These are phyloP conservation scores for Zygoascus sp. DNA, from an alignment of 1,139 yeast genomes.

Conservation along the genomic window DNA sequence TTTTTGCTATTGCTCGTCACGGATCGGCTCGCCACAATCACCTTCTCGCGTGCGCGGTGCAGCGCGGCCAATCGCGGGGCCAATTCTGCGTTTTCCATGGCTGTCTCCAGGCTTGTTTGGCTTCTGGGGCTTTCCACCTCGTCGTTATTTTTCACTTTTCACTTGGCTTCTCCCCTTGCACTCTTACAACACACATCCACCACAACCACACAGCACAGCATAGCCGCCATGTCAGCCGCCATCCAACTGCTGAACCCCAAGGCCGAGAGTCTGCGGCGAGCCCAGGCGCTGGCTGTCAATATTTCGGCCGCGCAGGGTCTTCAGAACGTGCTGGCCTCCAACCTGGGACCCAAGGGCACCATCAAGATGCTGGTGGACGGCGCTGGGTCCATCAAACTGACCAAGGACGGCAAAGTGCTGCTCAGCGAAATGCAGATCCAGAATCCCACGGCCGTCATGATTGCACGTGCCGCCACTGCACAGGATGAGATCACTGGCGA, in stretches of 20 bases:
- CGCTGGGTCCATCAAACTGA: conserved; percentile 88
- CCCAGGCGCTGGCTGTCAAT: conserved; percentile 93
- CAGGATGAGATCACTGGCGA: conserved; percentile 99
- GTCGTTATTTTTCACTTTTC: background rate
- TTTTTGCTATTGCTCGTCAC: conserved; percentile 41
- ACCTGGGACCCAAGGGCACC: conserved; percentile 96
- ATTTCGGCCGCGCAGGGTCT: conserved; percentile 95
- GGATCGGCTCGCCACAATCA: conserved; percentile 40
- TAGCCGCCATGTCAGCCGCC: conserved; percentile 31
- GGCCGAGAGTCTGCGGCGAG: conserved; percentile 91
- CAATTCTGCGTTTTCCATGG: too few relatives aligned
- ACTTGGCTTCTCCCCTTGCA: too few relatives aligned
- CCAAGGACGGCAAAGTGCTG: conserved; percentile 95
- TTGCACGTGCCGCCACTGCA: conserved; percentile 95
- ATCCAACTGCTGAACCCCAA: conserved; percentile 92
- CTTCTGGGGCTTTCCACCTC: background rate
- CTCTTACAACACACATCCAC: too few relatives aligned
- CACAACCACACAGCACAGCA: background rate
- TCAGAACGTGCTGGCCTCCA: conserved; percentile 85
- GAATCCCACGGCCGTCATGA: conserved; percentile 99
- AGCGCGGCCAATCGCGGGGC: conserved; percentile 20
- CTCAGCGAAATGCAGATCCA: conserved; percentile 97
- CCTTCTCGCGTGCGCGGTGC: conserved; percentile 39
- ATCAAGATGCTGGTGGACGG: conserved; percentile 95
- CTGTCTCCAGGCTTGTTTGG: background rate